A percentile compares a stretch with the other conserved stretches of the same genome.
Conservation (phyloP, 805 yeast genomes). For the Zygoascus ofunaensis region DNA sequence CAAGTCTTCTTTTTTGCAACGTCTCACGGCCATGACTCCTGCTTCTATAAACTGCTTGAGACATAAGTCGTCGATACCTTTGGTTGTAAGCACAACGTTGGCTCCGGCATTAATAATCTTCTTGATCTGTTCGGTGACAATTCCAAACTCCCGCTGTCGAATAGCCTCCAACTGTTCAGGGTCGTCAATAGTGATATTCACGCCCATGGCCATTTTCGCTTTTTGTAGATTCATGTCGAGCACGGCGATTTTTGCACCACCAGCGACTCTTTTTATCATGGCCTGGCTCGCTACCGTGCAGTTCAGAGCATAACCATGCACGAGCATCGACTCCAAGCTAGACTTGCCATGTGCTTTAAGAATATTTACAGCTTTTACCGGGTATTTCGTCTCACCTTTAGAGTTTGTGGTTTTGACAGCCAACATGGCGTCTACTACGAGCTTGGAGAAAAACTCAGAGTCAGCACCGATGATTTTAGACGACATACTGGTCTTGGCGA, state of each 20-base stretch:
- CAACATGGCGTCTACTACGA: slow-evolving; percentile 92
- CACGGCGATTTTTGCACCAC: slow-evolving; percentile 72
- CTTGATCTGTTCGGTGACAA: slow-evolving; percentile 70
- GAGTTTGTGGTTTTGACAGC: slow-evolving; percentile 86
- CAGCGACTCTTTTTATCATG: slow-evolving; percentile 60
- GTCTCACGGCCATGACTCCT: slow-evolving; percentile 89
- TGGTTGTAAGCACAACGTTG: slow-evolving; percentile 83
- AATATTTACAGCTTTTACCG: slow-evolving; percentile 93
- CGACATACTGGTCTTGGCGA: slow-evolving; percentile 96
- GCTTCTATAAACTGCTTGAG: slow-evolving; percentile 85
- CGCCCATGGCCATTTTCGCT: slow-evolving; percentile 97
- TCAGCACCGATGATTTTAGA: slow-evolving; percentile 93
- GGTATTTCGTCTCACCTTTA: slow-evolving; percentile 84
- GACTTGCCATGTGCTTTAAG: slow-evolving; percentile 96
- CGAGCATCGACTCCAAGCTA: slow-evolving; percentile 72
- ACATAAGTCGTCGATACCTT: slow-evolving; percentile 91
- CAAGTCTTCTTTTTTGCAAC: slow-evolving; percentile 94
- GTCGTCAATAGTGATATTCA: slow-evolving; percentile 90
- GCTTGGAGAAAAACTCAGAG: slow-evolving; percentile 74
- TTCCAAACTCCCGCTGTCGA: slow-evolving; percentile 79
- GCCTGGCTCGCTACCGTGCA: slow-evolving; percentile 98
- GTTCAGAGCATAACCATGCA: slow-evolving; percentile 91
- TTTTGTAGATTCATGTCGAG: slow-evolving; percentile 90
- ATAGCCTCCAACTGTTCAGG: slow-evolving; percentile 95
- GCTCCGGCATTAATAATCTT: slow-evolving; percentile 85